A percentile compares a stretch with the other conserved stretches of the same genome.
phyloP scores from a whole-genome alignment of 306 rosid genomes.

The Dryas alaskensis region DNA sequence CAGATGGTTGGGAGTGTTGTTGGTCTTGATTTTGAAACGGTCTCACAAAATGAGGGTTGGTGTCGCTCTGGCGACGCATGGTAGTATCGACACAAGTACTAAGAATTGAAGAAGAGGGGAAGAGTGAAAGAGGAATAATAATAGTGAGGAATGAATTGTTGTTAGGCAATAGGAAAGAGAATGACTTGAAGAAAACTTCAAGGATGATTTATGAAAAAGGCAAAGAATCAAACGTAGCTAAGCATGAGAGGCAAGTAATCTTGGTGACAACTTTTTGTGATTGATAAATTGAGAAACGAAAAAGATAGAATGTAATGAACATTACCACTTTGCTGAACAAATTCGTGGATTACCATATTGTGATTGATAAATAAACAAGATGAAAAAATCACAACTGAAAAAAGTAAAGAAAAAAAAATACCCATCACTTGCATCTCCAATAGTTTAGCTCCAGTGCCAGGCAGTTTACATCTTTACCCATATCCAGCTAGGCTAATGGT shows the following conservation, averaged over 20 bases:
- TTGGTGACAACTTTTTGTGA: conserved; percentile 17
- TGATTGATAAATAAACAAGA: not conserved
- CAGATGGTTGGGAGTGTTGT: conserved; percentile 6
- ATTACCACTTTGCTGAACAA: too few species aligned
- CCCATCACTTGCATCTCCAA: not conserved
- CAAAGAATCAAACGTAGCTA: conserved; percentile 64
- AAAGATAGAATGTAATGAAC: too few species aligned
- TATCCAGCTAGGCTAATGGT: too few species aligned
- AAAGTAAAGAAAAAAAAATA: not conserved
- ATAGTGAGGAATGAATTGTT: conserved; percentile 20
- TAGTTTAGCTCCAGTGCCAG: not conserved
- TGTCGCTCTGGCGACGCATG: conserved; percentile 50
- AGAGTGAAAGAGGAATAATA: conserved; percentile 17
- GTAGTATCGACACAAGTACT: conserved; percentile 7
- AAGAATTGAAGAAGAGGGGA: conserved; percentile 23
- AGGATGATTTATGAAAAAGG: conserved; percentile 67
- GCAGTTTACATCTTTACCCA: too few species aligned
- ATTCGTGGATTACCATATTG: too few species aligned
- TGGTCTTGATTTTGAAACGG: conserved; percentile 21
- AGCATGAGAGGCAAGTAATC: conserved; percentile 52
- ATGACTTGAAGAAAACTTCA: conserved; percentile 79
- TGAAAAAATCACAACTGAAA: not conserved
- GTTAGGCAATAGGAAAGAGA: conserved; percentile 43
- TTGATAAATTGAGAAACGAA: too few species aligned
- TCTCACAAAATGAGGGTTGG: conserved; percentile 68